Percentiles rank a stretch among this genome's conserved stretches.
Evolutionary conservation across 2,329 filamentous ascomycete genomes (phyloP).

Genomic region (Talaromyces sp.): DNA sequence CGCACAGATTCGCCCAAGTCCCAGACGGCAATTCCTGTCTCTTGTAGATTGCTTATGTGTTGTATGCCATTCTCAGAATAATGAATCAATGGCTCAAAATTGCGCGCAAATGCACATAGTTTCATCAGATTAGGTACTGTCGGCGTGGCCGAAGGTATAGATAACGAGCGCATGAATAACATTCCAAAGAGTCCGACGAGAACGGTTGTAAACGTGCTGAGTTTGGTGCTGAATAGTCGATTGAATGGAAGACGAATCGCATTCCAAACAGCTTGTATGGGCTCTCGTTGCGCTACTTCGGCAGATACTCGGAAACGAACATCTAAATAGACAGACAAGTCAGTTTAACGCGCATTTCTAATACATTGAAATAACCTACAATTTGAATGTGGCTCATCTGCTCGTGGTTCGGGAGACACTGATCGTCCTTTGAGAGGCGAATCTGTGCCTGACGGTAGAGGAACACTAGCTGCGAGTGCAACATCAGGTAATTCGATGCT

Average conservation of each 20-base stretch:
- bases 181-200: slow-evolving; percentile 63
- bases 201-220: slow-evolving; percentile 61
- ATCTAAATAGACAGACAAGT: slow-evolving; percentile 8
- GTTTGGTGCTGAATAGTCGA: slow-evolving; percentile 63
- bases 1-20: slow-evolving; percentile 89
- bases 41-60: slow-evolving; percentile 83
- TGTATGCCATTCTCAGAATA: slow-evolving; percentile 86
- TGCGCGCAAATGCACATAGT: slow-evolving; percentile 81
- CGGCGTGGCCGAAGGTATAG: slow-evolving; percentile 63
- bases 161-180: slow-evolving; percentile 61
- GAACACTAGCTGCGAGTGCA: slow-evolving; percentile 55
- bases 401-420: slow-evolving; percentile 49
- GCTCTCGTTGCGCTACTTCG: slow-evolving; percentile 83
- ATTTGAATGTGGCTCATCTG: slow-evolving; percentile 16
- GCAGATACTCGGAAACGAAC: slow-evolving; percentile 80
- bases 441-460: slow-evolving; percentile 52
- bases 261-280: slow-evolving; percentile 72
- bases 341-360: not conserved
- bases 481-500: slow-evolving; percentile 45
- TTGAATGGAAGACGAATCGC: slow-evolving; percentile 44
- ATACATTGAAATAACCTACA: slow-evolving; percentile 10
- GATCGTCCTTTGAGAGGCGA: slow-evolving; percentile 57
- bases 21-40: slow-evolving; percentile 90
- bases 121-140: slow-evolving; percentile 84
- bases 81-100: slow-evolving; percentile 91